Evolutionary conservation across 108 stramenopile species (phyloP).

Genomic region (Cyclostephanos tholiformis): DNA sequence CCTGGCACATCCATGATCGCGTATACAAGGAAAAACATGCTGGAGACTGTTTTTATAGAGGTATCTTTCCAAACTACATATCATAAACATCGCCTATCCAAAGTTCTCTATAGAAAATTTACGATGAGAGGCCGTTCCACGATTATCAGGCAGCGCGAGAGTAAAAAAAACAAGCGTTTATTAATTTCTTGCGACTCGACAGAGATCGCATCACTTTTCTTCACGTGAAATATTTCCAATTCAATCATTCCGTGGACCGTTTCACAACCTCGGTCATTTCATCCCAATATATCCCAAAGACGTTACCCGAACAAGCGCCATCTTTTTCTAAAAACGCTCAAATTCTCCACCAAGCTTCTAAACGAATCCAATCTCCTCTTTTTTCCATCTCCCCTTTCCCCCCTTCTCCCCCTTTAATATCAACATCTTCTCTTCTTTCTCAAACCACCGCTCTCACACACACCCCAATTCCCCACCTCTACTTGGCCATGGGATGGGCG

Average conservation of each 20-base stretch:
- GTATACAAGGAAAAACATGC: too few species aligned
- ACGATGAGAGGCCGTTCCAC: too few species aligned
- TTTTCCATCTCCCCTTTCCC: background rate
- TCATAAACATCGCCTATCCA: too few species aligned
- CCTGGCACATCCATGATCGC: too few species aligned
- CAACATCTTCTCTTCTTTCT: background rate
- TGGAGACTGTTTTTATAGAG: too few species aligned
- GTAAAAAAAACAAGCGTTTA: background rate
- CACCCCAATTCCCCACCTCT: slow-evolving; percentile 20
- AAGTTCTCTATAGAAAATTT: too few species aligned
- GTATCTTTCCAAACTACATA: too few species aligned
- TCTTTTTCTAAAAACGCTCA: background rate
- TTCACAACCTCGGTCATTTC: background rate
- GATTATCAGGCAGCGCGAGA: background rate
- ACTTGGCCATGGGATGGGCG: slow-evolving; percentile 92
- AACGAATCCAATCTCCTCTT: background rate
- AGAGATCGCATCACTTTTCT: background rate
- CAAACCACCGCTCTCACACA: background rate
- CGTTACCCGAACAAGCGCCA: background rate
- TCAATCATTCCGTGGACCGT: too few species aligned
- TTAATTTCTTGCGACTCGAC: background rate
- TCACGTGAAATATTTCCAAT: background rate
- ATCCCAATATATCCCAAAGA: background rate
- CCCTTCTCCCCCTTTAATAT: background rate
- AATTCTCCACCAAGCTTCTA: background rate